Evolutionary conservation across 73 alveolate species (phyloP).

Genomic region (Paramecium tetraurelia): DNA sequence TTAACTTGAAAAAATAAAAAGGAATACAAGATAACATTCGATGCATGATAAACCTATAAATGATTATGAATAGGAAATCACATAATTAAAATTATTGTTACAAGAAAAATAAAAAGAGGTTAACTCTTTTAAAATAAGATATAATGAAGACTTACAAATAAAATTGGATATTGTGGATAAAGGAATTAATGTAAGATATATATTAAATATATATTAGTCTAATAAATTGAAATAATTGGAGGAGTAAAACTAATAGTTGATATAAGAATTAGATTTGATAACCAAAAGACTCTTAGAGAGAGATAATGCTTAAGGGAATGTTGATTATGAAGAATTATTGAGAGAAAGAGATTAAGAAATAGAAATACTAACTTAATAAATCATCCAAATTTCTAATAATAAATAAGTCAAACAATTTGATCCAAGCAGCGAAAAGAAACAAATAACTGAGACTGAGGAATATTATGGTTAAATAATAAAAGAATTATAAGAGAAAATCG

Average conservation of each 20-base stretch:
- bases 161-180: not conserved
- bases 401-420: not conserved
- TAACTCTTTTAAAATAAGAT: not conserved
- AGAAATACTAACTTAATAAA: not conserved
- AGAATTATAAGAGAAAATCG: not conserved
- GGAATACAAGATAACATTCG: not conserved
- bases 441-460: not conserved
- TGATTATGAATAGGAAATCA: constrained; percentile 16
- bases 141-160: constrained; percentile 12
- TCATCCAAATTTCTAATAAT: not conserved
- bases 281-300: not conserved
- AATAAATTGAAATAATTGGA: not conserved
- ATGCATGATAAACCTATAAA: not conserved
- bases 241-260: not conserved
- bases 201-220: not conserved
- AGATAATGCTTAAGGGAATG: not conserved
- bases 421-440: not conserved
- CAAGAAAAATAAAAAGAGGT: not conserved
- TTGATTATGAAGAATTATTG: not conserved
- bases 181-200: not conserved
- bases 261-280: not conserved
- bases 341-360: constrained; percentile 29
- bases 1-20: not conserved
- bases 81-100: not conserved
- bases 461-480: not conserved